Percentiles rank a stretch among this genome's conserved stretches.
These are phyloP conservation scores for Larix sibirica DNA, from an alignment of 83 land plant genomes.

Conservation along the genomic window DNA sequence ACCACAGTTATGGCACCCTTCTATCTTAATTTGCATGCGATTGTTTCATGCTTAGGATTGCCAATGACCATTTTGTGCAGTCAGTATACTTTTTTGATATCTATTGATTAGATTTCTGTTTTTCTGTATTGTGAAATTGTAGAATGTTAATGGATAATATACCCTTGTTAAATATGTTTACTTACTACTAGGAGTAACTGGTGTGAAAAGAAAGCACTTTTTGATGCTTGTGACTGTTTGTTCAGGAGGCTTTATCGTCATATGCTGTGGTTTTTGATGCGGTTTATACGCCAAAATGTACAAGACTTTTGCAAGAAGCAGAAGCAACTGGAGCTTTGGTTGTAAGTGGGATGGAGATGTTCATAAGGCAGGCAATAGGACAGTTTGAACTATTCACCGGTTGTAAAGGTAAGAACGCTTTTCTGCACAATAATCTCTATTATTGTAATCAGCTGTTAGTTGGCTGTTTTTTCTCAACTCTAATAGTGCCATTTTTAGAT, in stretches of 20 bases:
- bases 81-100: too few species aligned
- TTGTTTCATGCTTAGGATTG: neutral
- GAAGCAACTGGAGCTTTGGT: constrained; percentile 53
- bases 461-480: neutral
- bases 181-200: too few species aligned
- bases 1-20: neutral
- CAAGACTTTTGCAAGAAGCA: constrained; percentile 73
- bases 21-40: neutral
- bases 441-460: neutral
- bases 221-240: neutral
- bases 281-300: constrained; percentile 80
- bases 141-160: too few species aligned
- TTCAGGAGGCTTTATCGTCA: constrained; percentile 53
- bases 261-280: too few species aligned
- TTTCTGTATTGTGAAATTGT: too few species aligned
- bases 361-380: too few species aligned
- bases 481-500: too few species aligned
- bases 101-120: too few species aligned
- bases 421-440: neutral
- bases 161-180: too few species aligned
- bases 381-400: too few species aligned
- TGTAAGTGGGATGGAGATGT: too few species aligned
- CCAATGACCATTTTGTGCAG: neutral
- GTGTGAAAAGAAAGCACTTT: neutral
- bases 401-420: too few species aligned